Base-by-base conservation (phyloP, 306 rosid genomes). In the Sicyos baderoa region DNA sequence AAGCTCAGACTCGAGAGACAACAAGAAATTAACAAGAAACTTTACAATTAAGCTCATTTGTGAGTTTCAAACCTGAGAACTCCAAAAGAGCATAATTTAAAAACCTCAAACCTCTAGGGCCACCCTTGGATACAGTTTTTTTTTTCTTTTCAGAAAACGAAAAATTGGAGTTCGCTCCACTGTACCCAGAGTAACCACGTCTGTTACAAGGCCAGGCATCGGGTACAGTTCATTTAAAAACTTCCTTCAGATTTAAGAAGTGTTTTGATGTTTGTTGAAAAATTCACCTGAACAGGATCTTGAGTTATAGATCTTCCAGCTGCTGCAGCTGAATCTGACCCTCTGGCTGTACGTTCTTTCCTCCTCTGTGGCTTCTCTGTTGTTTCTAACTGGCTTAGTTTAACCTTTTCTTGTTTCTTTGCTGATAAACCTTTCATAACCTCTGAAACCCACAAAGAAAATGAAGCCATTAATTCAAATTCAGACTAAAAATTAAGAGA, bases 321-420 rank as follows among this genome's bases (percentile, higher is more conserved):
- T 32, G 75, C 76, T 27, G 58, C 48, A 6, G 65, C 76, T 72
- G 70, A 23, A 58, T 72, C 70, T 17, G 74, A 54, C 0, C 37
- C 21, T 25, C 55, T 47, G 37, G 54, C 15, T 27, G 56, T 9
- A 49, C 23, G 44, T 23, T 67, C 57, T 49, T 67, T 49, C 72
- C 54, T 49, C 45, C 71, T 66, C 14, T 22, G 21, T 10, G 71
- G 35, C 53, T 66, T 66, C 32, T 66, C 72, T 23, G 76, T 62
- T 17, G 76, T 45, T 61, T 60, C 76, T 35, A 57, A 47, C 59
- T 32, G 59, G 35, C 54, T 73, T 59, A 61, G 54, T 47, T 61
- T 73, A 53, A 60, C 56, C 61, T 60, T 73, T 61, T 70, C 76
- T 61, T 73, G 70, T 50, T 73, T 73, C 70, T 73, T 73, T 61